Evolutionary conservation across 1,284 basidiomycete species (phyloP).

Genomic region (Sanghuangporus sanghuang): DNA sequence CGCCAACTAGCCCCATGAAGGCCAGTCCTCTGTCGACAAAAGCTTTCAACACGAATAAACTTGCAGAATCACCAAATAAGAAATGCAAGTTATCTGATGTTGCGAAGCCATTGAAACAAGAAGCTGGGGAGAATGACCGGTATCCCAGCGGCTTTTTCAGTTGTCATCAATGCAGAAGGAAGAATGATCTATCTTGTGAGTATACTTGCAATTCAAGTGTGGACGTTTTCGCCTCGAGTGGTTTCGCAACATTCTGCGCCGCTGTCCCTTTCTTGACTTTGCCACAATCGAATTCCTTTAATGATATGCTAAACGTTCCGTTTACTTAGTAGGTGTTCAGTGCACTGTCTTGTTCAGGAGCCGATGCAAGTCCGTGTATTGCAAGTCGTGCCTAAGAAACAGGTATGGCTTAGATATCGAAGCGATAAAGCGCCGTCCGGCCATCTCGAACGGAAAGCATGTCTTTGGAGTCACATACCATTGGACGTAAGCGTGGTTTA

Average conservation of each 20-base stretch:
- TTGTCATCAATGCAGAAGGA: slow-evolving; percentile 62
- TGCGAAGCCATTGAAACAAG: slow-evolving; percentile 8
- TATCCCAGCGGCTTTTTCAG: slow-evolving; percentile 38
- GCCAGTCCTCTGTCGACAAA: slow-evolving; percentile 20
- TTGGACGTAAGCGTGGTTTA: slow-evolving; percentile 44
- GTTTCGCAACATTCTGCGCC: too few species aligned
- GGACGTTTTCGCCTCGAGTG: too few species aligned
- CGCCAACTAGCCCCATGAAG: background rate
- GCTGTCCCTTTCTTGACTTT: background rate
- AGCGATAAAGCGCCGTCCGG: slow-evolving; percentile 29
- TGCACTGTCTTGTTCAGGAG: slow-evolving; percentile 41
- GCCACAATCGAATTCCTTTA: background rate
- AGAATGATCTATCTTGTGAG: slow-evolving; percentile 7
- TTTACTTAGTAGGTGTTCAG: slow-evolving; percentile 37
- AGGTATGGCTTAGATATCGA: slow-evolving; percentile 53
- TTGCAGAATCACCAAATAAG: slow-evolving; percentile 9
- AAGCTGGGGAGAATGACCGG: slow-evolving; percentile 27
- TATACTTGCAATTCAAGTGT: background rate
- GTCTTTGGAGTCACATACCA: slow-evolving; percentile 37
- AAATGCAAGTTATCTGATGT: slow-evolving; percentile 12
- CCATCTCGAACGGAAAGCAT: slow-evolving; percentile 28
- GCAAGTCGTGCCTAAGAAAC: slow-evolving; percentile 59
- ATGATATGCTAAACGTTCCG: background rate
- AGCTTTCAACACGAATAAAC: slow-evolving; percentile 10
- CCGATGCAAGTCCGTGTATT: slow-evolving; percentile 54